These are phyloP conservation scores for Peniophora sp. DNA, from an alignment of 1,284 basidiomycete genomes.

Conservation along the genomic window DNA sequence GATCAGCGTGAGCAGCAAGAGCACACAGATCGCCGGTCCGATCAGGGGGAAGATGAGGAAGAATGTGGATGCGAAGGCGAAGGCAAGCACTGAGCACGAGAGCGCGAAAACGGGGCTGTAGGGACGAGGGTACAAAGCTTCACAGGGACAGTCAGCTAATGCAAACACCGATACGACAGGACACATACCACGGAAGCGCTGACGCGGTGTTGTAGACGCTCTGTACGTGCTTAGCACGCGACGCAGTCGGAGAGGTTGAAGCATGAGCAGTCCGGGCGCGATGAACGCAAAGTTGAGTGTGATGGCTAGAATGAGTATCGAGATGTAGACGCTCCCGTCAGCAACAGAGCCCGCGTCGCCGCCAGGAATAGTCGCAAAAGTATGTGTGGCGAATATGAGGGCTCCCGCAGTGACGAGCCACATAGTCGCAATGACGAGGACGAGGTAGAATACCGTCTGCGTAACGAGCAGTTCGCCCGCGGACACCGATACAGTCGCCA, in stretches of 20 bases:
- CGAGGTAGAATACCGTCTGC: slow-evolving; percentile 60
- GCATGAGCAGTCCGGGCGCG: slow-evolving; percentile 59
- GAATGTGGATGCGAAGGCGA: slow-evolving; percentile 67
- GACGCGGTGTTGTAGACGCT: slow-evolving; percentile 62
- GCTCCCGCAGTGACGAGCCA: slow-evolving; percentile 64
- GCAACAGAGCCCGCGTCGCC: slow-evolving; percentile 43
- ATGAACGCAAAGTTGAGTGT: slow-evolving; percentile 64
- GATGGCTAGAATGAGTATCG: slow-evolving; percentile 53
- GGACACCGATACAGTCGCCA: slow-evolving; percentile 56
- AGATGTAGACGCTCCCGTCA: slow-evolving; percentile 66
- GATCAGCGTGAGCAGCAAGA: slow-evolving; percentile 62
- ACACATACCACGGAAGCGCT: slow-evolving; percentile 65
- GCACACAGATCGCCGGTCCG: slow-evolving; percentile 57
- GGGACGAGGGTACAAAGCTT: slow-evolving; percentile 65
- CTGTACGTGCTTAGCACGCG: slow-evolving; percentile 44
- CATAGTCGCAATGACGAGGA: slow-evolving; percentile 44
- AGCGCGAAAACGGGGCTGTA: slow-evolving; percentile 64
- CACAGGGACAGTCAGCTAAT: slow-evolving; percentile 1
- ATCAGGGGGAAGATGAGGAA: slow-evolving; percentile 71
- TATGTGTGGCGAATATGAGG: slow-evolving; percentile 44
- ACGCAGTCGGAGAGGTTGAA: slow-evolving; percentile 61
- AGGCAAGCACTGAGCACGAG: slow-evolving; percentile 56
- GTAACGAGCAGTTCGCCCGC: slow-evolving; percentile 52
- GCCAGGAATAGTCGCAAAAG: slow-evolving; percentile 13
- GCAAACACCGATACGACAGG: neutral